Evolutionary conservation across 208 protist species (phyloP), one percentile per base, ranked within the genome.

Genomic region (Trypanosoma melophagium): DNA sequence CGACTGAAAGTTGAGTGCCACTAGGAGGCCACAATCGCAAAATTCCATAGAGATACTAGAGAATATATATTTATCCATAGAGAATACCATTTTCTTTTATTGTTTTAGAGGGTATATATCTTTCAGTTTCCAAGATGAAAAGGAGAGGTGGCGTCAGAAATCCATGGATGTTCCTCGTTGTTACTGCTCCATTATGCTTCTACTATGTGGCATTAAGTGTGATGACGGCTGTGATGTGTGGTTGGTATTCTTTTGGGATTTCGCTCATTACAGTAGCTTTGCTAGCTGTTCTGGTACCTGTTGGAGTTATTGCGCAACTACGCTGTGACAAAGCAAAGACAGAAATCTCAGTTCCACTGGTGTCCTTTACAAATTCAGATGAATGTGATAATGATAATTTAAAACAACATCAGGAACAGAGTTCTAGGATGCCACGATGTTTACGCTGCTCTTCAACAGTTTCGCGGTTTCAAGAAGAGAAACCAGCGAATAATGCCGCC

Each of bases 141-240:
- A 16, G 1, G 1, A 31, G 12, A 44, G 35, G n/a, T 45, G 55
- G 3, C 24, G 3, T 17, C 1, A 17, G 12, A 14, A 1, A 45
- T 42, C 24, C 55, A 19, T 60, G 55, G 55, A 38, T n/a, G 14
- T 58, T 58, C 49, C 19, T 67, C 17, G 13, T 74, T 40, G 44
- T 59, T 60, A 65, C 68, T 7, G 35, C 74, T 9, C 17, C 80
- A 5, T 68, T 81, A 0, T 55, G 69, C n/a, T 45, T 24, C 1
- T 89, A 84, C 60, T 81, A 79, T 61, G n/a, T 81, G 16, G 66
- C 72, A 24, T 47, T 89, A 47, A 60, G 59, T 1, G 54, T 84
- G 2, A 66, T 80, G 7, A 74, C 60, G 21, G 66, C 70, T 14
- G 35, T 72, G 5, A 53, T 76, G n/a, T 53, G 58, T 31, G 55